Evolutionary conservation across 108 stramenopile species (phyloP).

Genomic region (Skeletonema marinoi): DNA sequence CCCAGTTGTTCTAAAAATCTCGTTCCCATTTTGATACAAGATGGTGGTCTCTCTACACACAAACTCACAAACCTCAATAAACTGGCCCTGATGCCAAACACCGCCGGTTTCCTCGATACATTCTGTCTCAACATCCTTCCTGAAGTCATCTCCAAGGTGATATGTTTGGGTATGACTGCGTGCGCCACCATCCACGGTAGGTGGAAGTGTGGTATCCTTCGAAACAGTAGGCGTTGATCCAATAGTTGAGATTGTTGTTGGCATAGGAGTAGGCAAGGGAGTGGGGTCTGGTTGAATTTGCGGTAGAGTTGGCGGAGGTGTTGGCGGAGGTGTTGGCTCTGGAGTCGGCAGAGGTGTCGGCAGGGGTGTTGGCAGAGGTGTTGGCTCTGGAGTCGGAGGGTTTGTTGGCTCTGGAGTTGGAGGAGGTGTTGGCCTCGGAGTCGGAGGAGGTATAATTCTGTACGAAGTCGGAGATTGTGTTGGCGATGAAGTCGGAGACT

Average conservation of each 20-base stretch:
- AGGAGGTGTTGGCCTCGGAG: not conserved
- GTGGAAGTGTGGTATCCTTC: conserved; percentile 25
- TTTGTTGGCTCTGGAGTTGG: not conserved
- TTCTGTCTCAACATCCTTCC: not conserved
- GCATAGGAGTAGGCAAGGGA: not conserved
- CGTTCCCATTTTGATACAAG: not conserved
- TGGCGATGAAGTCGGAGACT: not conserved
- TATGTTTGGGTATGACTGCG: not conserved
- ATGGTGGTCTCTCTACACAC: not conserved
- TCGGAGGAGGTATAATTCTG: not conserved
- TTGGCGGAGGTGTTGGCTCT: not conserved
- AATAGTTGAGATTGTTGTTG: conserved; percentile 7
- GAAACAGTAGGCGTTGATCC: conserved; percentile 26
- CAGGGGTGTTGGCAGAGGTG: not conserved
- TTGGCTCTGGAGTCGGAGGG: not conserved
- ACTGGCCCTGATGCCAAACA: not conserved
- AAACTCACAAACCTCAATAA: not conserved
- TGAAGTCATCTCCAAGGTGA: not conserved
- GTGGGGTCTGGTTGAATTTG: not conserved
- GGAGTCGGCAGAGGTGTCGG: not conserved
- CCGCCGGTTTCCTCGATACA: not conserved
- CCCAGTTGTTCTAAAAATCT: not conserved
- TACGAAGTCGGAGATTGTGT: not conserved
- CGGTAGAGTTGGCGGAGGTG: not conserved
- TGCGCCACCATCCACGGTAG: not conserved